Percentiles rank a stretch among this genome's conserved stretches.
These are phyloP conservation scores for Tagetes patula DNA, from an alignment of 129 eudicot species.

Conservation along the genomic window DNA sequence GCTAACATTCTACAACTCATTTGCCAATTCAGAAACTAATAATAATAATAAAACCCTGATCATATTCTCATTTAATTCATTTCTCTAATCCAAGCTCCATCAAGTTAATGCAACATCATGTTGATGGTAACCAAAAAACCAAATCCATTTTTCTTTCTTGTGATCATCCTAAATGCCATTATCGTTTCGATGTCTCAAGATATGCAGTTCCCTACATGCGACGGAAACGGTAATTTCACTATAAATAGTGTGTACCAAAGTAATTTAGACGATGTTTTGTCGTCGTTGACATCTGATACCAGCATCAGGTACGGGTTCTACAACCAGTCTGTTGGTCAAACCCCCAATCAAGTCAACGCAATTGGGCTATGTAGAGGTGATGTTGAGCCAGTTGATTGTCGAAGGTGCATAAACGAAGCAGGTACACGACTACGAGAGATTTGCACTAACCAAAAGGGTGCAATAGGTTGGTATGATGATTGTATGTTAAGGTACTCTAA, in stretches of 20 bases:
- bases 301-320: slow-evolving; percentile 32
- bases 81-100: slow-evolving; percentile 5
- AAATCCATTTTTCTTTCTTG: not conserved
- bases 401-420: slow-evolving; percentile 30
- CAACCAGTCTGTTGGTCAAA: slow-evolving; percentile 32
- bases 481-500: slow-evolving; percentile 52
- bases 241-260: slow-evolving; percentile 23
- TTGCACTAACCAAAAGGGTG: slow-evolving; percentile 39
- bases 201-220: not conserved
- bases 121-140: not conserved
- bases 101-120: slow-evolving; percentile 5
- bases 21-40: not conserved
- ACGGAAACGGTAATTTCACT: slow-evolving; percentile 11
- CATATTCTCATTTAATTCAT: not conserved
- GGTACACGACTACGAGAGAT: not conserved
- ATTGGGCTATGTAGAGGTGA: slow-evolving; percentile 55
- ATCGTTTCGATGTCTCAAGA: slow-evolving; percentile 14
- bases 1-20: not conserved
- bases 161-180: slow-evolving; percentile 3
- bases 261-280: slow-evolving; percentile 18
- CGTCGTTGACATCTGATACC: slow-evolving; percentile 24
- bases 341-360: slow-evolving; percentile 36
- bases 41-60: not conserved
- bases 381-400: slow-evolving; percentile 30
- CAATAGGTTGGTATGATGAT: slow-evolving; percentile 19